These are phyloP conservation scores for Populus simonii DNA, from an alignment of 345 rosid species.

Conservation along the genomic window DNA sequence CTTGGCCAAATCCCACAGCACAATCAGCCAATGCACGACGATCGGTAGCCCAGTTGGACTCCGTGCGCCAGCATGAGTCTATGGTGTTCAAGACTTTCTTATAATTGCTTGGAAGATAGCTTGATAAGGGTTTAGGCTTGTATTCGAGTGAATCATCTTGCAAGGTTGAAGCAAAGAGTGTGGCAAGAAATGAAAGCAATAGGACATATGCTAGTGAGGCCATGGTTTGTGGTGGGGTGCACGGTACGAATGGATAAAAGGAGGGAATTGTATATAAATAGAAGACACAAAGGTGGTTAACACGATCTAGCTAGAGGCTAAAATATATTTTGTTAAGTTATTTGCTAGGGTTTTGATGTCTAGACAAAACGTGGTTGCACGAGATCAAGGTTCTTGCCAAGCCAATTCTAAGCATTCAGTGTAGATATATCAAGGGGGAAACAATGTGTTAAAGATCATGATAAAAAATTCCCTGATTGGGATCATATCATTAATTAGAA, in stretches of 20 bases:
- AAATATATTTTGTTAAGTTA: neutral
- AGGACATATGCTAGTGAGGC: neutral
- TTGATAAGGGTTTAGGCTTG: constrained; percentile 3
- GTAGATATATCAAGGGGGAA: neutral
- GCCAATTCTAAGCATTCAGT: neutral
- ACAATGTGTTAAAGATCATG: neutral
- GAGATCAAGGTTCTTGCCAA: constrained; percentile 4
- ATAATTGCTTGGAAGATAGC: constrained; percentile 6
- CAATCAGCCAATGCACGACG: constrained; percentile 26
- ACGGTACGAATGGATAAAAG: neutral
- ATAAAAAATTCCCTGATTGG: no score
- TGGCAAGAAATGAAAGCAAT: neutral
- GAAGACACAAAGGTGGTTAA: neutral
- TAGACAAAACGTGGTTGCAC: constrained; percentile 18
- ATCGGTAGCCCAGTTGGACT: constrained; percentile 15
- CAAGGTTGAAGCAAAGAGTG: neutral
- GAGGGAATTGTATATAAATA: neutral
- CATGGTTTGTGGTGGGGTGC: neutral
- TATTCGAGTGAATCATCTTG: neutral
- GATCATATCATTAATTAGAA: no score
- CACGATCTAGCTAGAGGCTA: constrained; percentile 1
- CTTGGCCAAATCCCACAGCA: constrained; percentile 21
- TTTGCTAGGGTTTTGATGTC: neutral
- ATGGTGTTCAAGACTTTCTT: constrained; percentile 13
- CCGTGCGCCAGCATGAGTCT: constrained; percentile 26